A percentile compares a stretch with the other conserved stretches of the same genome.
Evolutionary conservation across 352 stramenopile genomes (phyloP).

Genomic region (Globisporangium sylvaticum): DNA sequence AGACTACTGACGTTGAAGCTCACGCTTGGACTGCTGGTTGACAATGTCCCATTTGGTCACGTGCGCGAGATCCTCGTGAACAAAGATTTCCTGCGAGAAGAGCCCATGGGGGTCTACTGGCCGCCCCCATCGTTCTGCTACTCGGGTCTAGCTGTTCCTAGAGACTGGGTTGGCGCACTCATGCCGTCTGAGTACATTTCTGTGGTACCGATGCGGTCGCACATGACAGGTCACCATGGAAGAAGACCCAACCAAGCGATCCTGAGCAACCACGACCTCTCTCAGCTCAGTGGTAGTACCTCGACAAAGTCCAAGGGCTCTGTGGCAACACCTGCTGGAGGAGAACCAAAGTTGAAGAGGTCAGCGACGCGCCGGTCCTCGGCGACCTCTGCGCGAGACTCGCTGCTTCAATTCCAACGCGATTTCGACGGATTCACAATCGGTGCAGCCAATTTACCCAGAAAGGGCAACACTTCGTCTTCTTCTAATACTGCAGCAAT

Average conservation of each 20-base stretch:
- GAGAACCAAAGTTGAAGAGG: background rate
- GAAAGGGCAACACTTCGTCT: background rate
- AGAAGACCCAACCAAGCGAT: background rate
- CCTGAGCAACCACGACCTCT: background rate
- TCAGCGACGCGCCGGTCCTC: background rate
- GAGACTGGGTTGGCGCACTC: slow-evolving; percentile 63
- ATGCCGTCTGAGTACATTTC: slow-evolving; percentile 72
- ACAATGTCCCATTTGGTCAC: slow-evolving; percentile 47
- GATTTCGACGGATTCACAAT: slow-evolving; percentile 1
- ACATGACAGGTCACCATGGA: slow-evolving; percentile 1
- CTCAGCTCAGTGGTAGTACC: background rate
- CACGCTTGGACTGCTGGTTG: slow-evolving; percentile 63
- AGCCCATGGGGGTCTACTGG: slow-evolving; percentile 53
- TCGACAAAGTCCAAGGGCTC: background rate
- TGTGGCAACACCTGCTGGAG: background rate
- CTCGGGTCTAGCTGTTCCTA: slow-evolving; percentile 39
- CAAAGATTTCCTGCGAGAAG: slow-evolving; percentile 52
- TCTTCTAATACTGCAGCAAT: background rate
- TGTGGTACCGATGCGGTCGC: slow-evolving; percentile 37
- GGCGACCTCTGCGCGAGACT: slow-evolving; percentile 5
- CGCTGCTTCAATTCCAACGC: slow-evolving; percentile 15
- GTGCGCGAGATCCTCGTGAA: slow-evolving; percentile 50
- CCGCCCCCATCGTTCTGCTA: slow-evolving; percentile 42
- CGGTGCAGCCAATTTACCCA: background rate
- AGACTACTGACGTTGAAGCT: slow-evolving; percentile 72